Base-by-base conservation (phyloP, 768 basidiomycete genomes). In the Naganishia randhawae region DNA sequence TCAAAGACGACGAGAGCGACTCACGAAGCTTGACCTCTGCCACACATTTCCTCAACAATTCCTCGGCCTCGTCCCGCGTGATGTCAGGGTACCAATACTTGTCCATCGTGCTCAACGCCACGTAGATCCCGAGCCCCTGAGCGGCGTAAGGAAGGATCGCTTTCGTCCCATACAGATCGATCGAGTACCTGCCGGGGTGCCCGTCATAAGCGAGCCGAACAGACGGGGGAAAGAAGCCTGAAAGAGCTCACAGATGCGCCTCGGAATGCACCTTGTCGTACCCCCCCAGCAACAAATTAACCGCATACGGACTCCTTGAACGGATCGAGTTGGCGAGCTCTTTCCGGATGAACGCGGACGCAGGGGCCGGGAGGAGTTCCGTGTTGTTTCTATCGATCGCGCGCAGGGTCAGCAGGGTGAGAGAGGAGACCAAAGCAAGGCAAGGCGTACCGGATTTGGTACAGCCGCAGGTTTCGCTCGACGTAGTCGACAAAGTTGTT, bases 401-500 rank as follows among this genome's bases (percentile, higher is more conserved):
- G n/a, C 19, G 25, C 16, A 11, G 61, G 64, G 45, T 4, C 35
- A 6, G 25, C 50, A 25, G 17, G 19, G 50, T 35, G n/a, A 27
- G 19, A 10, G 57, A 39, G 39, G 35, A 19, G 22, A 48, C 19
- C n/a, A 39, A 17, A 32, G 16, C 5, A 32, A 31, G 33, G 27
- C 5, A 14, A n/a, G 22, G 75, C 81, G 66, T 63, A 83, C 82
- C 95, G 89, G 76, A 98, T 98, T 75, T 96, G 91, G 82, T 95
- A 94, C 54, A 99, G 83, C 52, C 95, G 88, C 72, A 99, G 86
- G 83, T 96, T 98, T 70, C 95, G 88, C 77, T 97, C 93, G 70
- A 98, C 86, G 75, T 85, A 99, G 81, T 99, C 96, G 0, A 95
- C 90, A 75, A 98, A 98, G 77, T 97, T 91, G 27, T 95, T 84